Base-by-base conservation (phyloP, 345 rosid species). In the Toxicodendron radicans region DNA sequence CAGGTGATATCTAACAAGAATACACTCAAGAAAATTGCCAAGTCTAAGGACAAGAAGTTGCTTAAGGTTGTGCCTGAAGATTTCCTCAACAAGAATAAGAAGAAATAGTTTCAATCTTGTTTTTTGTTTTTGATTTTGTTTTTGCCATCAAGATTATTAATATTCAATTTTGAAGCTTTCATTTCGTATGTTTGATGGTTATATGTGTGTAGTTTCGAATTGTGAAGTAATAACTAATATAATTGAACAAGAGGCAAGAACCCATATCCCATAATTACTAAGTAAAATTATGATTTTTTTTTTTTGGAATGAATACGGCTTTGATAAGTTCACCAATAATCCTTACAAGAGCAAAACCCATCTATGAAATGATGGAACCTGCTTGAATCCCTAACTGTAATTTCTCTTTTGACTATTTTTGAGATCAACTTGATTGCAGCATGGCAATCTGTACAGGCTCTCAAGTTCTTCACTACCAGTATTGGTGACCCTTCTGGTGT, bases 401-500 rank as follows among this genome's bases (percentile, higher is more conserved):
- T 93, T 78, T 90, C 93, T 74, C 98, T 87, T 73, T 81, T 77
- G 21, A 86, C 92, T 57, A 91, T 83, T 84, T 89, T 95, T 2
- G 97, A 90, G 33, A 91, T 91, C 60, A 90, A 79, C 82, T 95
- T 92, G 79, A 95, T 95, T 11, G 96, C 93, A 64, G 87, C 87
- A 78, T 95, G 99, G 76, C 99, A 91, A 64, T 92, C 97, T 58
- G 80, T 79, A 75, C 99, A 92, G 46, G 97, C 88, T 76, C 98
- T 79, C 74, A 95, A 78, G 79, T 95, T 95, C 87, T 91, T 95
- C 91, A 91, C 87, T 60, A 95, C 87, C 60, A 91, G 80, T 71
- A 95, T 84, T 0, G 94, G 95, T 20, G 77, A 87, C 68, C 91
- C 90, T 83, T 90, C 84, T 7, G 94, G 90, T 11, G 97, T 90